Percentiles rank a stretch among this genome's conserved stretches.
phyloP scores from a whole-genome alignment of 345 rosid genomes.

The Hirschfeldia incana region DNA sequence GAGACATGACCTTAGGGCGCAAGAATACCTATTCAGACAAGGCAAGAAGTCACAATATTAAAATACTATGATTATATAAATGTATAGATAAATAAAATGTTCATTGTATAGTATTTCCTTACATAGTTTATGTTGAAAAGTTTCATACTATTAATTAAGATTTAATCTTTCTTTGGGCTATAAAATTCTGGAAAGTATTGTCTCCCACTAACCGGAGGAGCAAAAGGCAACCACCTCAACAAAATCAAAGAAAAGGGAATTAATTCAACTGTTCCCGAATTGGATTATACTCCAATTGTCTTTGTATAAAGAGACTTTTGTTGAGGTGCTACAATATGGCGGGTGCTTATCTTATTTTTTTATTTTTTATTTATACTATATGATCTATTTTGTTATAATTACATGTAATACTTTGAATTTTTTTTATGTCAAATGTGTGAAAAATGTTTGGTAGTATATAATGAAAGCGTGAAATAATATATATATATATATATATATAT shows the following conservation, averaged over 20 bases:
- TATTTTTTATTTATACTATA: no score
- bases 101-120: slow-evolving; percentile 12
- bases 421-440: no score
- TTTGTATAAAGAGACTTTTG: no score
- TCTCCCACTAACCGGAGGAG: slow-evolving; percentile 35
- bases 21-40: slow-evolving; percentile 38
- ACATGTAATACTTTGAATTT: no score
- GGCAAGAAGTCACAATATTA: slow-evolving; percentile 9
- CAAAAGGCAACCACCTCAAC: slow-evolving; percentile 35
- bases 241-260: slow-evolving; percentile 17
- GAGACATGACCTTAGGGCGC: slow-evolving; percentile 34
- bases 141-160: background rate
- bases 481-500: no score
- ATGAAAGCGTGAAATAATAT: no score
- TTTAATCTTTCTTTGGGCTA: background rate
- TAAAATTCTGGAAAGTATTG: slow-evolving; percentile 25
- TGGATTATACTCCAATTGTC: no score
- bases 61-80: slow-evolving; percentile 17
- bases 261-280: slow-evolving; percentile 15
- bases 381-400: no score
- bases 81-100: background rate
- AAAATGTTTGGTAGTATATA: no score
- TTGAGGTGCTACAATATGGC: no score
- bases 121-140: slow-evolving; percentile 22
- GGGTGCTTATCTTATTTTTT: no score